A percentile compares a stretch with the other conserved stretches of the same genome.
phyloP scores from a whole-genome alignment of 768 basidiomycete genomes.

The Suillus subaureus region DNA sequence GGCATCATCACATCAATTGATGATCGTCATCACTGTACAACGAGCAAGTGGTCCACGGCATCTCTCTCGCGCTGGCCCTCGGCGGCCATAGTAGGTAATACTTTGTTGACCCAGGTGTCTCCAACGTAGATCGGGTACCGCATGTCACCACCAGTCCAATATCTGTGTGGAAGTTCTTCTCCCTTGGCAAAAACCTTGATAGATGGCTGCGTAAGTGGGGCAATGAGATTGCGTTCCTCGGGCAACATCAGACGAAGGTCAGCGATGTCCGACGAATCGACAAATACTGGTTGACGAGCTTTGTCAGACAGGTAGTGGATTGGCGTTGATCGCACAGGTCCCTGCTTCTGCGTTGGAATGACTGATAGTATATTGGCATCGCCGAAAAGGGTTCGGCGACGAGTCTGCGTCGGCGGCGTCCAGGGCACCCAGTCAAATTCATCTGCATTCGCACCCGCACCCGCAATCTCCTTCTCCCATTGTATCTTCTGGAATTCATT shows the following conservation, averaged over 20 bases:
- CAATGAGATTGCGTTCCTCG: conserved; percentile 8
- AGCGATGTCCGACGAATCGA: conserved; percentile 9
- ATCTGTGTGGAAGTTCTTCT: conserved; percentile 19
- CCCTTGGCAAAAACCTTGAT: conserved; percentile 16
- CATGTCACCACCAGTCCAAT: neutral
- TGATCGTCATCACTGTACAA: neutral
- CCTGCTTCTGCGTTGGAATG: conserved; percentile 1
- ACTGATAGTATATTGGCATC: conserved; percentile 8
- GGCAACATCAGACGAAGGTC: conserved; percentile 12
- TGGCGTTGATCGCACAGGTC: neutral
- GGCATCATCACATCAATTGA: neutral
- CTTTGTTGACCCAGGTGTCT: conserved; percentile 23
- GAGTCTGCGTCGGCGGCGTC: neutral
- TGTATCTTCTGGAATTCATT: neutral
- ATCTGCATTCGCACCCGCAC: neutral
- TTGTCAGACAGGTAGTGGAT: conserved; percentile 24
- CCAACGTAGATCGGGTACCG: conserved; percentile 23
- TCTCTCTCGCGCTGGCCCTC: neutral
- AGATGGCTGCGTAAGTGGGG: conserved; percentile 15
- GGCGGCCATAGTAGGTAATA: too few relatives aligned
- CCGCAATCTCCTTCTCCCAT: conserved; percentile 12
- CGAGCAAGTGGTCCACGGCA: neutral
- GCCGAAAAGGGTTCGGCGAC: neutral
- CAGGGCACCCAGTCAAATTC: conserved; percentile 12
- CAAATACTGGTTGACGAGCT: conserved; percentile 22